Evolutionary conservation across 768 basidiomycete species (phyloP).

Genomic region (Tephrocybe sp.): DNA sequence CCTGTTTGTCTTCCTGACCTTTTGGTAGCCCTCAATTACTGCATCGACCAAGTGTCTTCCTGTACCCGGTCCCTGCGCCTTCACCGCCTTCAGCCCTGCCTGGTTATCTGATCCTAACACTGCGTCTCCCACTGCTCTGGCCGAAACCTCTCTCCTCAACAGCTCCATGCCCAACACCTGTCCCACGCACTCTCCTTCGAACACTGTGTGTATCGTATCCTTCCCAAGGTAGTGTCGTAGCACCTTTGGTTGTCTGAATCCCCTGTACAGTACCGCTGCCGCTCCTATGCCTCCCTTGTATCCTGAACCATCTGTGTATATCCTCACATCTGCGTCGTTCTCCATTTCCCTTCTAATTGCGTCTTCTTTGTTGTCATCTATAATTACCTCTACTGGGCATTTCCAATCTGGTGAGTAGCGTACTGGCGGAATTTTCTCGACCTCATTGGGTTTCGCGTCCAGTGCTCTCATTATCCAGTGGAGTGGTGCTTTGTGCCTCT

Average conservation of each 20-base stretch:
- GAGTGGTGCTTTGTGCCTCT: constrained; percentile 10
- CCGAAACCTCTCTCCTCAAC: neutral
- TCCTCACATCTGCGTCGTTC: neutral
- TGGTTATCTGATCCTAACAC: neutral
- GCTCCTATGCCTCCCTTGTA: constrained; percentile 19
- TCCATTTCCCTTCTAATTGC: neutral
- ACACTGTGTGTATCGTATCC: constrained; percentile 13
- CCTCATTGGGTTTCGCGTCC: neutral
- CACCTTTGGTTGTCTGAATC: neutral
- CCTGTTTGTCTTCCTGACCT: too few species aligned
- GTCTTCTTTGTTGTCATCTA: neutral
- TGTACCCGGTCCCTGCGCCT: neutral
- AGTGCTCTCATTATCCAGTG: constrained; percentile 9
- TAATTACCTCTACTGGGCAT: neutral
- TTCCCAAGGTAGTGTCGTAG: constrained; percentile 11
- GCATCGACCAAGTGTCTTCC: neutral
- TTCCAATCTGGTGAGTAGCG: neutral
- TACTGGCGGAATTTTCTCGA: neutral
- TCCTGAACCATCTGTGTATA: constrained; percentile 3
- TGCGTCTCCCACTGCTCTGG: neutral
- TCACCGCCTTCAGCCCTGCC: neutral
- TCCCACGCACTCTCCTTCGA: constrained; percentile 20
- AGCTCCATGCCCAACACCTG: constrained; percentile 15
- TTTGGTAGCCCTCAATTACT: neutral
- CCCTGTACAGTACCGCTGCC: constrained; percentile 16